These are phyloP conservation scores for Begonia peltatifolia DNA, from an alignment of 306 rosid genomes.

Conservation along the genomic window DNA sequence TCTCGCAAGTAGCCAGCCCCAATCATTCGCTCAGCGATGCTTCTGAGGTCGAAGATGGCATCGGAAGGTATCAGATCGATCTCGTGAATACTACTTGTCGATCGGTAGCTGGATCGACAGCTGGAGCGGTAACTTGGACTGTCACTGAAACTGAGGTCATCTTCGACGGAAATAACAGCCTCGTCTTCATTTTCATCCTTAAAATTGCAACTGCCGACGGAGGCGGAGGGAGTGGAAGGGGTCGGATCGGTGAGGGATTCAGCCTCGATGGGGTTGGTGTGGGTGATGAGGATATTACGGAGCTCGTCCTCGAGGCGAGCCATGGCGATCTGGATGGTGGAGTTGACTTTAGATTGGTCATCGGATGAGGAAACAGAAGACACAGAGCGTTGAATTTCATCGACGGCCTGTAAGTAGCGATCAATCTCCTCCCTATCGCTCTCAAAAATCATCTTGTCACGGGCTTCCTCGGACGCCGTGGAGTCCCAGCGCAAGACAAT, in stretches of 20 bases:
- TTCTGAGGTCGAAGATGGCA: conserved; percentile 53
- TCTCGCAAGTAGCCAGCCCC: conserved; percentile 72
- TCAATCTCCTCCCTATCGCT: conserved; percentile 60
- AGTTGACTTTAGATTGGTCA: conserved; percentile 38
- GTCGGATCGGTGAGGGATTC: conserved; percentile 43
- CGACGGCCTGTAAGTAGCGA: conserved; percentile 77
- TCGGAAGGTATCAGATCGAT: conserved; percentile 84
- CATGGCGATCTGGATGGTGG: conserved; percentile 94
- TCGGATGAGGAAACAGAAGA: conserved; percentile 44
- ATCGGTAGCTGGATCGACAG: conserved; percentile 37
- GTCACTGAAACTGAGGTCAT: conserved; percentile 9
- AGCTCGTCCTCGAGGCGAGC: conserved; percentile 93
- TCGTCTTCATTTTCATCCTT: conserved; percentile 9
- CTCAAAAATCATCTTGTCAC: conserved; percentile 73
- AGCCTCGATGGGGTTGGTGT: conserved; percentile 55
- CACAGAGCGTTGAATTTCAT: conserved; percentile 78
- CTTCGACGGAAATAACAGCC: conserved; percentile 1
- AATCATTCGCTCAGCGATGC: conserved; percentile 85
- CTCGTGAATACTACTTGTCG: conserved; percentile 78
- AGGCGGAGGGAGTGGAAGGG: conserved; percentile 19
- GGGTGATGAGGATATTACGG: conserved; percentile 63
- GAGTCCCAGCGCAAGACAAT: conserved; percentile 91
- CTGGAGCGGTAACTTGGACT: conserved; percentile 9
- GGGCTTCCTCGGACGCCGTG: conserved; percentile 68
- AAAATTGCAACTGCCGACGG: not conserved